A percentile compares a stretch with the other conserved stretches of the same genome.
These are phyloP conservation scores for Trichosporon sp. DNA, from an alignment of 1,284 basidiomycete species.

Conservation along the genomic window DNA sequence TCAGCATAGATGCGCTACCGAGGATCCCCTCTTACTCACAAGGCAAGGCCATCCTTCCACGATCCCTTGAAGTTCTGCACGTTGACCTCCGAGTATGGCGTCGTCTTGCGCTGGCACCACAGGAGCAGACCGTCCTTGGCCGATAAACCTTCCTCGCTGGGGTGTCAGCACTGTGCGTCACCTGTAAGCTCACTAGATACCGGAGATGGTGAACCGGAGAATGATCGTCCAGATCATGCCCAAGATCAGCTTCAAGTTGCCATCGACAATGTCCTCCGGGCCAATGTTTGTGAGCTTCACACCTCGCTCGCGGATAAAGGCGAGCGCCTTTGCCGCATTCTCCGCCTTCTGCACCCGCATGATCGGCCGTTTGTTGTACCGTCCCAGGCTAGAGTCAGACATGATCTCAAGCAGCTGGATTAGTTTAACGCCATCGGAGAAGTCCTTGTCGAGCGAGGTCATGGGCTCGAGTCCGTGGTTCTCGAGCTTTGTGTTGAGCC, in stretches of 20 bases:
- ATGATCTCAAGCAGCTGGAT: conserved; percentile 93
- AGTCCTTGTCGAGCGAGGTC: conserved; percentile 79
- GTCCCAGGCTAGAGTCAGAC: conserved; percentile 85
- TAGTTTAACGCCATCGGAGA: conserved; percentile 89
- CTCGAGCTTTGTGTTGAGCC: conserved; percentile 95
- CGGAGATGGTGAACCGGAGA: conserved; percentile 92
- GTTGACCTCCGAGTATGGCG: conserved; percentile 79
- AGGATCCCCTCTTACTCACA: conserved; percentile 57
- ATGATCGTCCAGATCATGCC: conserved; percentile 99
- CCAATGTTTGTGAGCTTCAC: conserved; percentile 97
- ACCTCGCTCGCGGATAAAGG: conserved; percentile 89
- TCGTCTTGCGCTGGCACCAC: conserved; percentile 97
- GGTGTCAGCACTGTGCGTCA: conserved; percentile 8
- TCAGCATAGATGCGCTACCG: conserved; percentile 11
- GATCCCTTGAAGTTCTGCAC: conserved; percentile 89
- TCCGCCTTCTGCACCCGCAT: conserved; percentile 96
- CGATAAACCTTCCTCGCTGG: conserved; percentile 92
- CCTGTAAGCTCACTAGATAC: conserved; percentile 68
- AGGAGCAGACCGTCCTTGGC: conserved; percentile 93
- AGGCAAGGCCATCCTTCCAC: conserved; percentile 89
- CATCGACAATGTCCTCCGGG: conserved; percentile 84
- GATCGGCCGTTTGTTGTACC: conserved; percentile 81
- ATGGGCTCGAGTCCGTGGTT: conserved; percentile 79
- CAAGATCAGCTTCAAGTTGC: conserved; percentile 92
- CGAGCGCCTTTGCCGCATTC: conserved; percentile 92